phyloP scores from a whole-genome alignment of 768 basidiomycete genomes.

The Russula dissimulans region DNA sequence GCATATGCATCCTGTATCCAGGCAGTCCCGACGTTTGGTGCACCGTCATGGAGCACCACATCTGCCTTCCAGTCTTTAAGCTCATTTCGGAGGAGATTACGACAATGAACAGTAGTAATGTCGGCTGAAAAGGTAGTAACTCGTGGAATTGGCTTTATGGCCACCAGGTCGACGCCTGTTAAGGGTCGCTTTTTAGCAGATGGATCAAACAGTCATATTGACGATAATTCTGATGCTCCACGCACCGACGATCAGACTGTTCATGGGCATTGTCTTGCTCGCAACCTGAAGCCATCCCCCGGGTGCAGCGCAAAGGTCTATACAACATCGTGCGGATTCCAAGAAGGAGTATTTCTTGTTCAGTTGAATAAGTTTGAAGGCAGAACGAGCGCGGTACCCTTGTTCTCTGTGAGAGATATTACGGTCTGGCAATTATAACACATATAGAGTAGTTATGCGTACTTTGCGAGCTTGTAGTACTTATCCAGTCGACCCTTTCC shows the following conservation, averaged over 20 bases:
- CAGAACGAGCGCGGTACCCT: conserved; percentile 98
- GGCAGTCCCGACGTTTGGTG: conserved; percentile 97
- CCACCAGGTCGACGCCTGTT: conserved; percentile 86
- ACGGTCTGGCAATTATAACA: background rate
- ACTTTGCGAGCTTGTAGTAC: conserved; percentile 96
- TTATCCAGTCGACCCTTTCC: conserved; percentile 94
- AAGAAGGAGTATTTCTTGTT: conserved; percentile 97
- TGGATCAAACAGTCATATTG: background rate
- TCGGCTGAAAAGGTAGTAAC: conserved; percentile 89
- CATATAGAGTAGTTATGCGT: conserved; percentile 10
- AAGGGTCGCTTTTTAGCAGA: background rate
- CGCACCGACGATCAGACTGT: conserved; percentile 85
- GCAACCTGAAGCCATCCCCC: conserved; percentile 99
- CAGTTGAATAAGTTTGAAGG: conserved; percentile 96
- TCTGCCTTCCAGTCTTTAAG: conserved; percentile 99
- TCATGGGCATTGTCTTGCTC: conserved; percentile 92
- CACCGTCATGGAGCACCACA: conserved; percentile 96
- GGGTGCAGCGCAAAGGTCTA: conserved; percentile 97
- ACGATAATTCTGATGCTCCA: conserved; percentile 5
- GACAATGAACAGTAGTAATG: conserved; percentile 88
- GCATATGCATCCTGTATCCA: conserved; percentile 99
- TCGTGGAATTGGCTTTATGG: conserved; percentile 92
- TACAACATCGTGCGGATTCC: conserved; percentile 81
- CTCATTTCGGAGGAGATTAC: conserved; percentile 75
- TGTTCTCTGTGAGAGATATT: conserved; percentile 61